These are phyloP conservation scores for Aureobasidium mangrovei DNA, from an alignment of 2,329 filamentous ascomycete species.

Conservation along the genomic window DNA sequence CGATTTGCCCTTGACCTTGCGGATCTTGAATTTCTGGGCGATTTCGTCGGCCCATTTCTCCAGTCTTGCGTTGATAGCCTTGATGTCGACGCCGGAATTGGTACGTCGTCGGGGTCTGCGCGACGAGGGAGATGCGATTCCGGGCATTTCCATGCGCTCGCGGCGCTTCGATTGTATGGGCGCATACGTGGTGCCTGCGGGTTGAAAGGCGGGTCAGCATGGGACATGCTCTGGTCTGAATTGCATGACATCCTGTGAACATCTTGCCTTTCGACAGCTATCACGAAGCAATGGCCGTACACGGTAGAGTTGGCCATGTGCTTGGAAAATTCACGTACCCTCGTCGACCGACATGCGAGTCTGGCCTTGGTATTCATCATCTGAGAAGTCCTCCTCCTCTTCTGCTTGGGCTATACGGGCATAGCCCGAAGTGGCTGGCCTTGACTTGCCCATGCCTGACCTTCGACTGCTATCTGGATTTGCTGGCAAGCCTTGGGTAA, in stretches of 20 bases:
- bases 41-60: slow-evolving; percentile 98
- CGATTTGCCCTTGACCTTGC: slow-evolving; percentile 62
- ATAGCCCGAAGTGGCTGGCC: slow-evolving; percentile 42
- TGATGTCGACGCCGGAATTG: slow-evolving; percentile 90
- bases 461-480: background rate
- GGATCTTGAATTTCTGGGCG: slow-evolving; percentile 89
- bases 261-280: too few relatives aligned
- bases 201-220: too few relatives aligned
- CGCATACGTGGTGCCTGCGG: slow-evolving; percentile 30
- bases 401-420: slow-evolving; percentile 45
- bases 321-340: too few relatives aligned
- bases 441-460: slow-evolving; percentile 12
- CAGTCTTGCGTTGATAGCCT: slow-evolving; percentile 91
- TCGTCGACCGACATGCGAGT: slow-evolving; percentile 28
- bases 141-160: slow-evolving; percentile 36
- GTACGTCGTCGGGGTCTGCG: slow-evolving; percentile 48
- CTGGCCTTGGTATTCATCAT: slow-evolving; percentile 28
- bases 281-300: too few relatives aligned
- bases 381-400: slow-evolving; percentile 37
- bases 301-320: too few relatives aligned
- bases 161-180: slow-evolving; percentile 39
- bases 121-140: slow-evolving; percentile 26
- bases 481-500: too few relatives aligned
- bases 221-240: too few relatives aligned
- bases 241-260: too few relatives aligned